These are phyloP conservation scores for Sphagnum contortum DNA, from an alignment of 225 moss, liverwort and hornwort genomes.

Conservation along the genomic window DNA sequence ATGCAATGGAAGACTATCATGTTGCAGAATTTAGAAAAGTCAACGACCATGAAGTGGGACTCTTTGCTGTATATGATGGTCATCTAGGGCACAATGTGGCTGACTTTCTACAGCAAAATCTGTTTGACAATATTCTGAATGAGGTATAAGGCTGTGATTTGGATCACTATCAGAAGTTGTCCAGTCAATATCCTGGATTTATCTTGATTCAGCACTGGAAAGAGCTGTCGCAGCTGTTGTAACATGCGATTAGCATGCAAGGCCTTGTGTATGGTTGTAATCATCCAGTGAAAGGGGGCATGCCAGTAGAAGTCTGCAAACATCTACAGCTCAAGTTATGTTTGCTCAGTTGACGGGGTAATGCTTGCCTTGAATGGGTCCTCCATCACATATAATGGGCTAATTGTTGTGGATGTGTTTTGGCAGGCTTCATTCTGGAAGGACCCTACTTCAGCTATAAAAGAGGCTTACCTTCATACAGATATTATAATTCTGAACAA, in stretches of 20 bases:
- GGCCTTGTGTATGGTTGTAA: background rate
- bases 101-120: constrained; percentile 59
- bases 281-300: background rate
- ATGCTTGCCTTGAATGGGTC: no score
- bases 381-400: no score
- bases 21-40: constrained; percentile 68
- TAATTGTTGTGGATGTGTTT: background rate
- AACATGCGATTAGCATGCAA: no score
- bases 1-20: constrained; percentile 87
- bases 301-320: no score
- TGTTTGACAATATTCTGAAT: constrained; percentile 83
- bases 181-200: background rate
- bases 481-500: constrained; percentile 70
- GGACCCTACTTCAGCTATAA: constrained; percentile 62
- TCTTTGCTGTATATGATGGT: constrained; percentile 96
- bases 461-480: constrained; percentile 70
- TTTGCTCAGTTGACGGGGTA: background rate
- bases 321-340: no score
- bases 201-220: background rate
- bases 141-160: constrained; percentile 29
- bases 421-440: constrained; percentile 70
- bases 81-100: constrained; percentile 91
- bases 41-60: constrained; percentile 64
- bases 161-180: background rate
- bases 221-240: background rate